Base-by-base conservation (phyloP, 441 rosid genomes). In the Populus hybrid region DNA sequence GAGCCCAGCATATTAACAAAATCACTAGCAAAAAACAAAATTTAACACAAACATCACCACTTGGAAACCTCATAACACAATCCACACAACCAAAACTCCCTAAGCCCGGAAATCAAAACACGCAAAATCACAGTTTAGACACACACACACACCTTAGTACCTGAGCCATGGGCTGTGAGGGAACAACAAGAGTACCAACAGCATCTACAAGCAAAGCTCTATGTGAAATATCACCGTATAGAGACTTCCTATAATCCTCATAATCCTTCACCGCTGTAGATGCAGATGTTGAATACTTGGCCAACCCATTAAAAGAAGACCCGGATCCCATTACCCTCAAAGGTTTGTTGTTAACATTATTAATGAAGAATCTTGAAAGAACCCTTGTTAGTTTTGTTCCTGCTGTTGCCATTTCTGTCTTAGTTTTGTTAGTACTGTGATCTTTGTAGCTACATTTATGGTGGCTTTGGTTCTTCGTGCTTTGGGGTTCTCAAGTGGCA, bases 101-200 rank as follows among this genome's bases (percentile, higher is more conserved):
- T 3, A 68, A 21, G 19, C 6, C 66, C 66, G 11, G 66, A 61
- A 9, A 21, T 9, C 24, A 61, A 61, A 61, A 2, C 23, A 50
- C 59, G 16, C 59, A 50, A 50, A 50, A 57, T 19, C n/a, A 34
- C 35, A 34, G 7, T 34, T 34, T 34, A 32, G 34, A 32, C 26
- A n/a, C 24, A 32, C 23, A 26, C 9, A 35, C 5, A 19, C 14
- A 9, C 4, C 16, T 12, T 10, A 21, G 30, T 66, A 94, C 99
- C 96, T 93, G 93, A 28, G 99, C 99, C 82, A 88, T 95, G 73
- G 99, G 99, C 83, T 92, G 99, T 19, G 99, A 93, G 46, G 99
- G 99, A 84, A 85, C 82, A 46, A 95, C 77, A 63, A 95, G 97
- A 10, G 99, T 95, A 67, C 99, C 99, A 70, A 84, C 99, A 46